Percentiles rank a stretch among this genome's conserved stretches.
phyloP scores from a whole-genome alignment of 192 early-diverging fungal species.

The Backusella sp. region DNA sequence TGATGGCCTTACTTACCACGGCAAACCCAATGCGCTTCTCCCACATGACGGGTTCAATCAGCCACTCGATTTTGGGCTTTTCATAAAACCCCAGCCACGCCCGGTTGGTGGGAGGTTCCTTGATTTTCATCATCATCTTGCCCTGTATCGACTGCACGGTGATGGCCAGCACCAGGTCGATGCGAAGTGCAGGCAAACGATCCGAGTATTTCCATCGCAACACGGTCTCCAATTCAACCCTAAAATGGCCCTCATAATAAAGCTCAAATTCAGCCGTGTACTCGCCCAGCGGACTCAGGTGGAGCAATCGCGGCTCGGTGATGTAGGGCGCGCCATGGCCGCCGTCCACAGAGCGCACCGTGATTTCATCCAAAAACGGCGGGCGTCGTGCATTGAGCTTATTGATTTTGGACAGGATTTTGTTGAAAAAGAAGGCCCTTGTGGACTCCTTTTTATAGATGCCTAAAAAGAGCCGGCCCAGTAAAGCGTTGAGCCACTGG shows the following conservation, averaged over 20 bases:
- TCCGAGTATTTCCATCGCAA: constrained; percentile 38
- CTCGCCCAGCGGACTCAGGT: constrained; percentile 68
- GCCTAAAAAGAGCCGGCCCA: constrained; percentile 78
- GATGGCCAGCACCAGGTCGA: constrained; percentile 78
- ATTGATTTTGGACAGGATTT: constrained; percentile 64
- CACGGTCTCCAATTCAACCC: constrained; percentile 75
- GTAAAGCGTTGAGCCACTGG: constrained; percentile 83
- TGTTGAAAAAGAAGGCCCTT: constrained; percentile 61
- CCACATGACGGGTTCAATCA: constrained; percentile 78
- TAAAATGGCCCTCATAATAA: constrained; percentile 76
- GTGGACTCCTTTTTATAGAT: constrained; percentile 60
- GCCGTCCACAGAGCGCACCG: constrained; percentile 72
- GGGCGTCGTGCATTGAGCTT: constrained; percentile 64
- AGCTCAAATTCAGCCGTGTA: constrained; percentile 72
- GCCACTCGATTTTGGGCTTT: constrained; percentile 70
- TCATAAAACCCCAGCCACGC: constrained; percentile 88
- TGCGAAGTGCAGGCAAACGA: constrained; percentile 55
- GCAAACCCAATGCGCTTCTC: constrained; percentile 78
- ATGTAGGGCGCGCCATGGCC: constrained; percentile 82
- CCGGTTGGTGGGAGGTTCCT: constrained; percentile 79
- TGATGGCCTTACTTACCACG: constrained; percentile 78
- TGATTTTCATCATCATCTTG: constrained; percentile 76
- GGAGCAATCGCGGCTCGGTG: constrained; percentile 70
- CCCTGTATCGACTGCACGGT: constrained; percentile 73
- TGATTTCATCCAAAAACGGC: constrained; percentile 78